A percentile compares a stretch with the other conserved stretches of the same genome.
Conservation (phyloP, 108 stramenopile species). For the Cyclotella cryptica region DNA sequence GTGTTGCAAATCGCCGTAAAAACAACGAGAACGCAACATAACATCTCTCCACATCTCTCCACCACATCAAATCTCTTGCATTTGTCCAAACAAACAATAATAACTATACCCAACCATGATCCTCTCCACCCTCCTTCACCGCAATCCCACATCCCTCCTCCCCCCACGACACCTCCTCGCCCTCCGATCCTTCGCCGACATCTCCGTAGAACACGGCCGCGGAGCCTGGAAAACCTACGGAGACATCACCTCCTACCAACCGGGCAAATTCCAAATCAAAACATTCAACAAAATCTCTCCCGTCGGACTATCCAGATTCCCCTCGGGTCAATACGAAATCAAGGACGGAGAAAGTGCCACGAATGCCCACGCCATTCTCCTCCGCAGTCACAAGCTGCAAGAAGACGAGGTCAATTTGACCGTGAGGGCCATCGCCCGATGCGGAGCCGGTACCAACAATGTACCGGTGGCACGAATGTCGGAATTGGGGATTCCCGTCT, state of each 20-base stretch:
- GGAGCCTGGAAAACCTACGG: constrained; percentile 86
- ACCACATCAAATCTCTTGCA: too few species aligned
- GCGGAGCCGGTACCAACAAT: constrained; percentile 96
- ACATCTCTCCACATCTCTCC: too few species aligned
- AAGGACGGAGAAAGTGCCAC: constrained; percentile 50
- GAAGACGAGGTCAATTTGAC: constrained; percentile 86
- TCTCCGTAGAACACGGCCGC: constrained; percentile 83
- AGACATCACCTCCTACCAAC: constrained; percentile 71
- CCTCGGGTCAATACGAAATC: constrained; percentile 72
- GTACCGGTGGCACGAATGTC: constrained; percentile 93
- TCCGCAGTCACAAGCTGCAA: constrained; percentile 90
- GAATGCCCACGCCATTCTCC: constrained; percentile 87
- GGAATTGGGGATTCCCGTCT: constrained; percentile 95
- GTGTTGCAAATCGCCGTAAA: not conserved
- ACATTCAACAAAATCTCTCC: constrained; percentile 95
- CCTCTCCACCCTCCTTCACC: constrained; percentile 22
- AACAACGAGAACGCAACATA: too few species aligned
- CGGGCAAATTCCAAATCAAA: constrained; percentile 90
- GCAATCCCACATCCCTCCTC: not conserved
- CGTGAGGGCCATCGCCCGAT: constrained; percentile 92
- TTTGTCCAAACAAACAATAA: not conserved
- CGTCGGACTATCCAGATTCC: constrained; percentile 72
- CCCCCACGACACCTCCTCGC: not conserved
- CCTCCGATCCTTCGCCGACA: constrained; percentile 50
- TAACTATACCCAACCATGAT: constrained; percentile 22